phyloP scores from a whole-genome alignment of 495 filamentous ascomycete genomes.

The Lentithecium fluviatile region DNA sequence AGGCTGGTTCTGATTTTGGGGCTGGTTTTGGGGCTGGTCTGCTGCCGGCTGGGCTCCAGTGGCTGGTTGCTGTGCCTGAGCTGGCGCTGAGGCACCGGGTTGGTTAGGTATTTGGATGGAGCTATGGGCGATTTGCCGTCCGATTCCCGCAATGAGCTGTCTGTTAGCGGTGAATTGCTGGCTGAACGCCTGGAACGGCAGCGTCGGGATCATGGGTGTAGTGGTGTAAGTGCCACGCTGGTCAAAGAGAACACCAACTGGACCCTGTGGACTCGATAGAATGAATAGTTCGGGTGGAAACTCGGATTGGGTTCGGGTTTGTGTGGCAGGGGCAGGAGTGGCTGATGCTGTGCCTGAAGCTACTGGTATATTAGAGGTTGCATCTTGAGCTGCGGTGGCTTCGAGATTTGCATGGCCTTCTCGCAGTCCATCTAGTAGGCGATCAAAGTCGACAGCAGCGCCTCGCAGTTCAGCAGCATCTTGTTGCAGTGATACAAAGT shows the following conservation, averaged over 20 bases:
- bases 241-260: slow-evolving; percentile 33
- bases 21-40: slow-evolving; percentile 3
- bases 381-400: not conserved
- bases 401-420: not conserved
- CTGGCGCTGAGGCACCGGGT: slow-evolving; percentile 6
- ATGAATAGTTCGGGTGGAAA: slow-evolving; percentile 29
- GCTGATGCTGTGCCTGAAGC: not conserved
- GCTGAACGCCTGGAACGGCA: slow-evolving; percentile 30
- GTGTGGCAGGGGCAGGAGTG: not conserved
- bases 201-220: slow-evolving; percentile 23
- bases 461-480: slow-evolving; percentile 8
- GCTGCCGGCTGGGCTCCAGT: not conserved
- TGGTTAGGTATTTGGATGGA: slow-evolving; percentile 11
- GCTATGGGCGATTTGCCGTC: slow-evolving; percentile 27
- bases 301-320: not conserved
- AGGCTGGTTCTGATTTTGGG: slow-evolving; percentile 14
- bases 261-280: slow-evolving; percentile 31
- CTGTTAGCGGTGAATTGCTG: slow-evolving; percentile 32
- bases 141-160: slow-evolving; percentile 24
- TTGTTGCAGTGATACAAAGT: slow-evolving; percentile 22
- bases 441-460: slow-evolving; percentile 16
- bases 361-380: not conserved
- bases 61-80: slow-evolving; percentile 9
- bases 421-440: slow-evolving; percentile 12
- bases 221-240: slow-evolving; percentile 32